Evolutionary conservation across 2,329 filamentous ascomycete genomes (phyloP).

Genomic region (Sclerotinia borealis): DNA sequence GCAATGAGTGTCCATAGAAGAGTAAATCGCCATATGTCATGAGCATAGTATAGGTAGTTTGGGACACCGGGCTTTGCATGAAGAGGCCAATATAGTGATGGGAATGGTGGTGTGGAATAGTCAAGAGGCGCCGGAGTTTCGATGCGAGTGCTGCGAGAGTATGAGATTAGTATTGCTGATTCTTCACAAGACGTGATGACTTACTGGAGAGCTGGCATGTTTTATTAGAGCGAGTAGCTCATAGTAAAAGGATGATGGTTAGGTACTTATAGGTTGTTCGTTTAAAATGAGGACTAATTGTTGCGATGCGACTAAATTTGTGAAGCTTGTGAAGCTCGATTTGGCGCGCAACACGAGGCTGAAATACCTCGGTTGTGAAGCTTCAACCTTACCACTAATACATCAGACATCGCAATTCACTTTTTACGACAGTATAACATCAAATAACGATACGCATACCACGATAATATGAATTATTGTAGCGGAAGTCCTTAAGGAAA

Average conservation of each 20-base stretch:
- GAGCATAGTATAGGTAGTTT: conserved; percentile 50
- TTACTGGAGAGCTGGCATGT: conserved; percentile 21
- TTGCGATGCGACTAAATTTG: not conserved
- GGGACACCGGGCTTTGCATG: conserved; percentile 39
- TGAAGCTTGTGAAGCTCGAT: not conserved
- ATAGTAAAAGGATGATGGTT: not conserved
- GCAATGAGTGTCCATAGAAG: conserved; percentile 63
- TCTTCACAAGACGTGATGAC: not conserved
- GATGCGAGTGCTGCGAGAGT: conserved; percentile 21
- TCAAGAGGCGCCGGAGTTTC: conserved; percentile 35
- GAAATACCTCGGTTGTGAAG: conserved; percentile 2
- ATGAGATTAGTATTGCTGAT: conserved; percentile 8
- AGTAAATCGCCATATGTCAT: conserved; percentile 65
- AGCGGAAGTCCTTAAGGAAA: not conserved
- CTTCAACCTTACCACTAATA: not conserved
- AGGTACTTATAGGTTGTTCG: not conserved
- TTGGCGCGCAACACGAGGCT: not conserved
- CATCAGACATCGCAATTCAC: not conserved
- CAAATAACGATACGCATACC: not conserved
- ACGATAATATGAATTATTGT: not conserved
- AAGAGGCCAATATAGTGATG: conserved; percentile 60
- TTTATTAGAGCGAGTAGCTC: not conserved
- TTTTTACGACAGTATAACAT: not conserved
- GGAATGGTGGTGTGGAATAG: conserved; percentile 57
- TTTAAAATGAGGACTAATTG: not conserved